These are phyloP conservation scores for Penicillium pulvis DNA, from an alignment of 495 filamentous ascomycete genomes.

Conservation along the genomic window DNA sequence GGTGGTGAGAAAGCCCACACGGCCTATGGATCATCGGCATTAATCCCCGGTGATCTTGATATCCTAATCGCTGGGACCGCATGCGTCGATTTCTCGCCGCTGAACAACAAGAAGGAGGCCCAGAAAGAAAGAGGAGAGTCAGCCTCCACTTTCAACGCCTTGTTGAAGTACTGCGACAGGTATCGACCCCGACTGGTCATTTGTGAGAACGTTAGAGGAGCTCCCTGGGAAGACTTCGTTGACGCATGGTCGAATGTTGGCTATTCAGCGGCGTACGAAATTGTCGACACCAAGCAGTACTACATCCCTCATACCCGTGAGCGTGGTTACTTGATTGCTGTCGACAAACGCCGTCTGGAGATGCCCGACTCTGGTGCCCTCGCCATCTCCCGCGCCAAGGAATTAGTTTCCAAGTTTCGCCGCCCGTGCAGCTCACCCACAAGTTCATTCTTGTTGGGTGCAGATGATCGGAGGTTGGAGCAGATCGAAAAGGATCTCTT, in stretches of 20 bases:
- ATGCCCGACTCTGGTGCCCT: background rate
- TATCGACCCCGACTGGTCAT: constrained; percentile 66
- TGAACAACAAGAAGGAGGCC: constrained; percentile 41
- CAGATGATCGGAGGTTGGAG: constrained; percentile 59
- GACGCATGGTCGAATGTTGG: constrained; percentile 51
- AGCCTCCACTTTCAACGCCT: constrained; percentile 65
- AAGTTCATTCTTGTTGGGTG: constrained; percentile 60
- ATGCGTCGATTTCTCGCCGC: constrained; percentile 69
- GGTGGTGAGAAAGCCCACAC: constrained; percentile 58
- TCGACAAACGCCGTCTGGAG: constrained; percentile 46
- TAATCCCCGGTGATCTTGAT: constrained; percentile 63
- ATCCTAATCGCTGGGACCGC: constrained; percentile 75
- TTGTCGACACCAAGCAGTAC: constrained; percentile 72
- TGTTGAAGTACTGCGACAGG: constrained; percentile 57
- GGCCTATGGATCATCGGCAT: constrained; percentile 62
- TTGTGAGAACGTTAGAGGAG: constrained; percentile 70
- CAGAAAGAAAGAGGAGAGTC: constrained; percentile 65
- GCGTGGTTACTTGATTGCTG: constrained; percentile 70
- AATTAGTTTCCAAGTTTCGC: constrained; percentile 34
- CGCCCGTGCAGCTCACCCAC: constrained; percentile 65
- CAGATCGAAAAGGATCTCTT: constrained; percentile 46
- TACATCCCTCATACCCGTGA: constrained; percentile 79
- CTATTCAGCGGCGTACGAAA: constrained; percentile 51
- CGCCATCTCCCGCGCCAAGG: constrained; percentile 30
- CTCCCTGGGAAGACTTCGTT: constrained; percentile 63